phyloP scores from a whole-genome alignment of 2,329 filamentous ascomycete species.

The Parasarocladium wereldwijsianum region DNA sequence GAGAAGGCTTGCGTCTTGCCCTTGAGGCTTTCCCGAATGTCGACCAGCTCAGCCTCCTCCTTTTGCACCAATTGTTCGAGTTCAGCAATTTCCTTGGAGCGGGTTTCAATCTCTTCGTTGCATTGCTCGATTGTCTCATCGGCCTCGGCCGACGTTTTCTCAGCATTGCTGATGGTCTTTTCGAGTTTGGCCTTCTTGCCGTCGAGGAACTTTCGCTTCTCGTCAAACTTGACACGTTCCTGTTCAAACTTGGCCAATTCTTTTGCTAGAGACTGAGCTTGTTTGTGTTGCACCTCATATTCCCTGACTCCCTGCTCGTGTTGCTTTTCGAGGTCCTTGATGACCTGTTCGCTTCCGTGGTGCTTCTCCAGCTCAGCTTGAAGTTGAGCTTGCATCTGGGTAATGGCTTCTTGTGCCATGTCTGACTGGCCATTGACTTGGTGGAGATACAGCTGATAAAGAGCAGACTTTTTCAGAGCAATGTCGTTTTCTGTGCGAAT shows the following conservation, averaged over 20 bases:
- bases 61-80: constrained; percentile 62
- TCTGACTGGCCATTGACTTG: constrained; percentile 81
- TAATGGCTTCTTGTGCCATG: constrained; percentile 78
- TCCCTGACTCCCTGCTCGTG: constrained; percentile 75
- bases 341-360: constrained; percentile 74
- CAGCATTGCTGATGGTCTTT: constrained; percentile 67
- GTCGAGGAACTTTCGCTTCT: constrained; percentile 87
- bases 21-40: constrained; percentile 77
- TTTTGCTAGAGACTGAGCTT: constrained; percentile 64
- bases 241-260: constrained; percentile 91
- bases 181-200: constrained; percentile 92
- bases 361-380: constrained; percentile 85
- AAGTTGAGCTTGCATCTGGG: constrained; percentile 78
- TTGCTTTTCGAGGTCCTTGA: constrained; percentile 75
- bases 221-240: constrained; percentile 91
- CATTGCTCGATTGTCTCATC: constrained; percentile 67
- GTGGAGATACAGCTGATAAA: constrained; percentile 83
- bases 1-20: constrained; percentile 94
- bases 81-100: constrained; percentile 55
- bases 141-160: constrained; percentile 59
- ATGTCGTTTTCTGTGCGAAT: constrained; percentile 91
- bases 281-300: constrained; percentile 69
- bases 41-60: constrained; percentile 69
- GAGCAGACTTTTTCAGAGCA: constrained; percentile 70
- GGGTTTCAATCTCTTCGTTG: constrained; percentile 61